phyloP scores from a whole-genome alignment of 192 early-diverging fungal species.

The Coemansia sp. region DNA sequence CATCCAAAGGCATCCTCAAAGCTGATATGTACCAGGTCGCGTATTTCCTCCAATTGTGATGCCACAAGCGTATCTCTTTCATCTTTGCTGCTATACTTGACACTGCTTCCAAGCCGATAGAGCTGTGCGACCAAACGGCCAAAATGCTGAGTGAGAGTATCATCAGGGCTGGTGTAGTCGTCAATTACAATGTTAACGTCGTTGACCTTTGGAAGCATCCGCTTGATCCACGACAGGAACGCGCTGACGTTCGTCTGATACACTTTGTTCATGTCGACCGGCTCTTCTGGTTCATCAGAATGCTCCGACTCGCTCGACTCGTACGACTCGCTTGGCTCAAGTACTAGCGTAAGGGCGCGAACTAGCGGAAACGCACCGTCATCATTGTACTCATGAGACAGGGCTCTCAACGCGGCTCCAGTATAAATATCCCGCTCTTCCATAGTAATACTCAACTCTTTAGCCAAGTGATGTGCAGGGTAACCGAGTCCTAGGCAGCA shows the following conservation, averaged over 20 bases:
- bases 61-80: neutral
- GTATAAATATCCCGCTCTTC: neutral
- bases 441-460: neutral
- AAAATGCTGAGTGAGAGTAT: neutral
- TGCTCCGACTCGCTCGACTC: too few relatives aligned
- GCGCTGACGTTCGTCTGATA: neutral
- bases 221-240: neutral
- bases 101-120: neutral
- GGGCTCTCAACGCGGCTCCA: neutral
- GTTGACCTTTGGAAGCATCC: neutral
- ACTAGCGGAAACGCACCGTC: neutral
- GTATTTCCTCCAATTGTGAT: neutral
- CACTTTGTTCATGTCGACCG: too few relatives aligned
- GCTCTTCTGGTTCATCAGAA: too few relatives aligned
- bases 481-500: too few relatives aligned
- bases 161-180: neutral
- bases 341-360: neutral
- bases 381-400: neutral
- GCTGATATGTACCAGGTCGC: too few relatives aligned
- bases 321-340: neutral
- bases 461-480: neutral
- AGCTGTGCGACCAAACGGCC: neutral
- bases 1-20: neutral
- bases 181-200: neutral
- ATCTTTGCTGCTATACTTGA: neutral